Evolutionary conservation across 371 early-diverging fungal species (phyloP), one percentile per base, ranked within the genome.

Genomic region (Lichtheimia corymbifera): DNA sequence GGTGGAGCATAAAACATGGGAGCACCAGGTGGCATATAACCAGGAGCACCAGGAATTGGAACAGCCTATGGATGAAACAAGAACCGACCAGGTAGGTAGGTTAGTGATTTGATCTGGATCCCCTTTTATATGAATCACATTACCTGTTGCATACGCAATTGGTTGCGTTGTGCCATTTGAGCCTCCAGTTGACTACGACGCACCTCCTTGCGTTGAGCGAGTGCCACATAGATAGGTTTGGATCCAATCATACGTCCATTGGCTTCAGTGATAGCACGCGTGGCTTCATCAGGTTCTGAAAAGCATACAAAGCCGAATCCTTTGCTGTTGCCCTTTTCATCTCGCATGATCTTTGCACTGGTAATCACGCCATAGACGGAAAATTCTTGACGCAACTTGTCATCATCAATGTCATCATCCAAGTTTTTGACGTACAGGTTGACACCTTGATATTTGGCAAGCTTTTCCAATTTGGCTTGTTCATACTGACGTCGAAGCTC

Each of bases 401-500:
- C 93, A 72, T 95, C 95, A 62, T 91, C 90, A 49, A 95, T 77
- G 49, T 85, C 78, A 61, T 94, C 95, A 67, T 95, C 95, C 59
- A 95, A 74, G 86, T 95, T 95, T 85, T 94, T 94, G 72, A 95
- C 82, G 76, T 93, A 95, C 63, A 95, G 77, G 82, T 95, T 95
- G 69, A 91, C 93, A 66, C 93, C 93, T 78, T 94, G 95, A 80
- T 87, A 93, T 80, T 94, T 93, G 85, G 81, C 86, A 52, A 91
- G 71, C 81, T 90, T 89, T 74, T 95, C 95, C 64, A 88, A 79
- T 60, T 91, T 85, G 55, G 88, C 80, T 68, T 84, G 83, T 71
- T 95, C 94, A 74, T 90, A 94, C 74, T 93, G 92, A 47, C 75
- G 74, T 61, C 93, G 81, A 45, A 96, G 82, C 69, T 95, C 94